A percentile compares a stretch with the other conserved stretches of the same genome.
Evolutionary conservation across 2,329 filamentous ascomycete genomes (phyloP).

Genomic region (Ophiognomonia clavigignenti-juglandacearum): DNA sequence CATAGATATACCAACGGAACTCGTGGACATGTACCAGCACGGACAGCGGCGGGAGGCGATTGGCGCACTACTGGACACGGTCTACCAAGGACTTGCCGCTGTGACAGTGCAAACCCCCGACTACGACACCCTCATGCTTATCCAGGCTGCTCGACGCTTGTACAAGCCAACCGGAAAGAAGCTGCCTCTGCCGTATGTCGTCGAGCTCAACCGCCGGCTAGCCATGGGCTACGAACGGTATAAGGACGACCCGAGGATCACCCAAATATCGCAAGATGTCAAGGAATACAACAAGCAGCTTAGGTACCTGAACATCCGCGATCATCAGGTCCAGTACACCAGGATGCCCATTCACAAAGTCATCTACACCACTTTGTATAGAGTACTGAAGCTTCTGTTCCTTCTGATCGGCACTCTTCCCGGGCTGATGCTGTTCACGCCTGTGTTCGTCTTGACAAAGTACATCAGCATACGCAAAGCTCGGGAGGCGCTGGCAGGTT

Average conservation of each 20-base stretch:
- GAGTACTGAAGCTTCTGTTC: conserved; percentile 70
- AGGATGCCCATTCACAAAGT: conserved; percentile 76
- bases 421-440: conserved; percentile 80
- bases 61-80: conserved; percentile 75
- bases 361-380: conserved; percentile 71
- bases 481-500: conserved; percentile 76
- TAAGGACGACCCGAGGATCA: conserved; percentile 83
- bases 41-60: conserved; percentile 85
- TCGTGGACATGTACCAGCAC: conserved; percentile 80
- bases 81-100: conserved; percentile 77
- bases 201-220: conserved; percentile 88
- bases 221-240: conserved; percentile 89
- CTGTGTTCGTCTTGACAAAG: conserved; percentile 81
- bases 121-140: conserved; percentile 94
- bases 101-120: conserved; percentile 91
- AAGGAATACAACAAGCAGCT: conserved; percentile 83
- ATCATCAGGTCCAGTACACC: conserved; percentile 92
- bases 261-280: conserved; percentile 69
- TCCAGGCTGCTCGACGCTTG: conserved; percentile 86
- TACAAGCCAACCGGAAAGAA: conserved; percentile 96
- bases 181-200: conserved; percentile 82
- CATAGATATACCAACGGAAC: conserved; percentile 74
- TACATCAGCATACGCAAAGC: conserved; percentile 78
- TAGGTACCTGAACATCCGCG: conserved; percentile 78
- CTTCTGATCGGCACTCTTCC: conserved; percentile 79